Evolutionary conservation across 257 asterid genomes (phyloP), one percentile per base, ranked within the genome.

Genomic region (Penstemon barbatus): DNA sequence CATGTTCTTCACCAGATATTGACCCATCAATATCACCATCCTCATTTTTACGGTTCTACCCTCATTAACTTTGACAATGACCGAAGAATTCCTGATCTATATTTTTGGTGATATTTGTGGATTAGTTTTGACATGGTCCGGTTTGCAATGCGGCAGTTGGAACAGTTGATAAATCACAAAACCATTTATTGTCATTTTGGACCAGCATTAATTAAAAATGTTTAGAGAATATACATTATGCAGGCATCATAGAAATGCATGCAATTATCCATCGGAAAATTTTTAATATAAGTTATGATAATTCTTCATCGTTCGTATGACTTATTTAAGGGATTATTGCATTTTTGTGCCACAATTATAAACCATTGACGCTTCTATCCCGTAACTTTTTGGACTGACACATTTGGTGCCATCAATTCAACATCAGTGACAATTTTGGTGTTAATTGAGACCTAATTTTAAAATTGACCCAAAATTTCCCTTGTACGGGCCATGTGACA

Each of bases 1-100:
- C 33, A 25, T 25, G 33, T 2, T 25, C 9, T 77, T 80, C 78
- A 77, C 72, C 64, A 55, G 33, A 39, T 40, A 39, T 66, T 51
- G 79, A 75, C 77, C 75, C 73, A 73, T 64, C 80, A 51, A 62
- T 25, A 25, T 1, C 25, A n/a, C 65, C 78, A 10, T 48, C 2
- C 15, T 43, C 51, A 54, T 55, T 53, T 54, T 69, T 59, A 64
- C 75, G 66, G 62, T 54, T 58, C 63, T 78, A 40, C 78, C 82
- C 76, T 70, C 62, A 60, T 65, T 45, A 63, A 69, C 9, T 41
- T 51, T 13, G 78, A 78, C 63, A 71, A 73, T 65, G 82, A 75
- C 82, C 4, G 15, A 6, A 65, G 60, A 69, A 44, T 62, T 18
- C 19, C 4, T 10, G 52, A 40, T 52, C 62, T 54, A 69, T 8